These are phyloP conservation scores for Aegilops tauschii DNA, from an alignment of 176 grass and related monocot species.

Conservation along the genomic window DNA sequence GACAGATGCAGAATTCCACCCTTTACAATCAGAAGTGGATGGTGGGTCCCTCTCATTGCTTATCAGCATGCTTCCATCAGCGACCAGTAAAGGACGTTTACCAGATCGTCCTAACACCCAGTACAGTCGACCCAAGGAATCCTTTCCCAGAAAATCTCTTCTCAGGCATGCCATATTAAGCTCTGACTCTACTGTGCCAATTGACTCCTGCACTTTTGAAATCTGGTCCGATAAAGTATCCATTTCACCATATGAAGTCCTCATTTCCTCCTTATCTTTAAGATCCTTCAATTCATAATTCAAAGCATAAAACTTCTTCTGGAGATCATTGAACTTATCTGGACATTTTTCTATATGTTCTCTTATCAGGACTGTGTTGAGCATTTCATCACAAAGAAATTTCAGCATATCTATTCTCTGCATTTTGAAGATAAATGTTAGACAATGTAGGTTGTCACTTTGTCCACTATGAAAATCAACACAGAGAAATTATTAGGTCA, in stretches of 20 bases:
- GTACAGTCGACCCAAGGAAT: constrained; percentile 79
- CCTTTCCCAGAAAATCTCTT: constrained; percentile 89
- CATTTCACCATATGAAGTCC: constrained; percentile 51
- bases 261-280: constrained; percentile 67
- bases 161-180: constrained; percentile 65
- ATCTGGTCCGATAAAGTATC: constrained; percentile 62
- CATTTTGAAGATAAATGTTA: constrained; percentile 48
- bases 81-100: constrained; percentile 73
- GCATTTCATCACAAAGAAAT: constrained; percentile 90
- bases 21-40: constrained; percentile 52
- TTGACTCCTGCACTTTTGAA: constrained; percentile 68
- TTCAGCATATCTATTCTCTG: constrained; percentile 94
- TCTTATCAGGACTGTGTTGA: constrained; percentile 82
- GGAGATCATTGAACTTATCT: constrained; percentile 76
- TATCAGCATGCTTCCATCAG: constrained; percentile 63
- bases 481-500: too few species aligned
- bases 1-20: constrained; percentile 51
- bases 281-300: constrained; percentile 76
- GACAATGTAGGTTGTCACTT: constrained; percentile 17
- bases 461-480: background rate
- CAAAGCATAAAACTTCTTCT: constrained; percentile 68
- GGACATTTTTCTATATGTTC: constrained; percentile 87
- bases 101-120: constrained; percentile 73
- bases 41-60: constrained; percentile 46
- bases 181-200: constrained; percentile 62